A percentile compares a stretch with the other conserved stretches of the same genome.
These are phyloP conservation scores for Hypomyces perniciosus DNA, from an alignment of 2,329 filamentous ascomycete species.

Conservation along the genomic window DNA sequence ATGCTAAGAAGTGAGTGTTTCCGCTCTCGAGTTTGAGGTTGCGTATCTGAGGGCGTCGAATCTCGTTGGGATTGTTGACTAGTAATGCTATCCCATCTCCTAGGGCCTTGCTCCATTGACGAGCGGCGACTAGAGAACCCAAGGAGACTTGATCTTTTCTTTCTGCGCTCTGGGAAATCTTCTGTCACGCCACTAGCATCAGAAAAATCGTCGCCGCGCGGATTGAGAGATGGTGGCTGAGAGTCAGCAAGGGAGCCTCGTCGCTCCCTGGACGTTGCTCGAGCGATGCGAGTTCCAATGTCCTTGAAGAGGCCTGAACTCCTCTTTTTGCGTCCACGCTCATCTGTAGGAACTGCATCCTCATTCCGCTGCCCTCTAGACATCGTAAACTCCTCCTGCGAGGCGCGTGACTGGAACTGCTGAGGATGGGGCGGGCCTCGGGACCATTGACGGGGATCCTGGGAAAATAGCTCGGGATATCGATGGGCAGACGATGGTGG, in stretches of 20 bases:
- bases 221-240: slow-evolving; percentile 13
- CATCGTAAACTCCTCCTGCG: background rate
- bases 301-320: slow-evolving; percentile 47
- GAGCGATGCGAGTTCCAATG: slow-evolving; percentile 38
- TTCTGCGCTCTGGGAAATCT: slow-evolving; percentile 30
- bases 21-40: slow-evolving; percentile 26
- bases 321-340: slow-evolving; percentile 31
- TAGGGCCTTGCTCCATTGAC: slow-evolving; percentile 17
- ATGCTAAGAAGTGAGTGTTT: slow-evolving; percentile 35
- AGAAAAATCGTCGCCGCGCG: slow-evolving; percentile 35
- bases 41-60: slow-evolving; percentile 15
- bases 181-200: slow-evolving; percentile 36
- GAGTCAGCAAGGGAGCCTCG: slow-evolving; percentile 22
- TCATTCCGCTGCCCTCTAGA: slow-evolving; percentile 30
- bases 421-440: slow-evolving; percentile 16
- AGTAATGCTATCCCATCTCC: background rate
- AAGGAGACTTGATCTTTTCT: slow-evolving; percentile 37
- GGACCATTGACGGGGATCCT: slow-evolving; percentile 8
- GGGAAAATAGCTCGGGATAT: slow-evolving; percentile 42
- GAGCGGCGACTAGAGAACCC: slow-evolving; percentile 20
- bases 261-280: slow-evolving; percentile 27
- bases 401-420: slow-evolving; percentile 12
- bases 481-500: slow-evolving; percentile 47
- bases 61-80: slow-evolving; percentile 13
- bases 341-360: slow-evolving; percentile 30